A percentile compares a stretch with the other conserved stretches of the same genome.
These are phyloP conservation scores for Xerocomus brunneocitrinus DNA, from an alignment of 768 basidiomycete genomes.

Conservation along the genomic window DNA sequence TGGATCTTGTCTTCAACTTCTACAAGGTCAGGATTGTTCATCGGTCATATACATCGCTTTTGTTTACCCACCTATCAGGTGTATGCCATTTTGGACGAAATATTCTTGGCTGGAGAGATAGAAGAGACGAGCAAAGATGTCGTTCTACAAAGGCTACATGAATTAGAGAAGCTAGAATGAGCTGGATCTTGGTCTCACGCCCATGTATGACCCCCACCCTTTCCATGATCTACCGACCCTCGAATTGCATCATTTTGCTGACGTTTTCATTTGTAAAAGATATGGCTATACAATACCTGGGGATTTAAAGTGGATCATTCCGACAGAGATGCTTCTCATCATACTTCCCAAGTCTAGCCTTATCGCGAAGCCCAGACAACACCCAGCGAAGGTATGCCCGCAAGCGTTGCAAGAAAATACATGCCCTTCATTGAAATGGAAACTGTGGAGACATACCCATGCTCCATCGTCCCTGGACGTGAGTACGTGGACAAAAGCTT, in stretches of 20 bases:
- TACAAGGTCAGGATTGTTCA: conserved; percentile 63
- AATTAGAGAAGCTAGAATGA: conserved; percentile 89
- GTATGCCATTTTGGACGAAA: conserved; percentile 96
- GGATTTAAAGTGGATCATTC: neutral
- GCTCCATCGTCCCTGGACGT: conserved; percentile 1
- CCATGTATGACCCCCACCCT: conserved; percentile 5
- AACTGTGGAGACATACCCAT: neutral
- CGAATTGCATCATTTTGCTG: conserved; percentile 9
- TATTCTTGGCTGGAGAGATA: conserved; percentile 96
- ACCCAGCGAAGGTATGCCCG: neutral
- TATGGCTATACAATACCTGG: neutral
- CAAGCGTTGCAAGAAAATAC: neutral
- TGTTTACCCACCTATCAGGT: conserved; percentile 48
- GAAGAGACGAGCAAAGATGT: conserved; percentile 98
- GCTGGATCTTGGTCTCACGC: neutral
- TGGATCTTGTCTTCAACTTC: conserved; percentile 98
- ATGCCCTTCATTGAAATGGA: neutral
- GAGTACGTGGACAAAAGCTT: neutral
- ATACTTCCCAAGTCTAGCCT: neutral
- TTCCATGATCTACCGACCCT: conserved; percentile 7
- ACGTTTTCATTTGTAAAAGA: conserved; percentile 10
- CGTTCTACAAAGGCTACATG: conserved; percentile 84
- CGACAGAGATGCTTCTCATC: neutral
- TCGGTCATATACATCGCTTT: neutral
- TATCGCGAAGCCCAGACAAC: neutral